phyloP scores from a whole-genome alignment of 2,329 filamentous ascomycete species.

The Xylaria digitata region DNA sequence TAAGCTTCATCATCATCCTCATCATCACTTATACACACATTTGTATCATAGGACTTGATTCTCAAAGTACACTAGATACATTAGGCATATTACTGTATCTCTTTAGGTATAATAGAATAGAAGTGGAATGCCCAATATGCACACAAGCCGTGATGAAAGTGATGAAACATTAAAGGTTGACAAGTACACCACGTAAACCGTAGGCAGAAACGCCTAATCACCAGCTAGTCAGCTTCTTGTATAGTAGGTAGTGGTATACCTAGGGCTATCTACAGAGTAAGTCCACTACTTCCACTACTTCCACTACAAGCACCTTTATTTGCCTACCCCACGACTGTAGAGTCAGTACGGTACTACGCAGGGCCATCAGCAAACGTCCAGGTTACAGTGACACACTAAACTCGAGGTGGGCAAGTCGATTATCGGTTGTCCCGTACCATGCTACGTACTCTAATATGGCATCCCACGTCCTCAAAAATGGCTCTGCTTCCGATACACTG shows the following conservation, averaged over 20 bases:
- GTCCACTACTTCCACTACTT: too few species aligned
- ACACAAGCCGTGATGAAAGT: too few species aligned
- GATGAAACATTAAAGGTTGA: too few species aligned
- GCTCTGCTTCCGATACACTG: not conserved
- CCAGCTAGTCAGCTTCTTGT: not conserved
- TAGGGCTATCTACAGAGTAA: too few species aligned
- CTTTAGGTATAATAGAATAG: too few species aligned
- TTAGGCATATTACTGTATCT: too few species aligned
- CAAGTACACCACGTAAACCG: too few species aligned
- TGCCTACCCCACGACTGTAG: too few species aligned
- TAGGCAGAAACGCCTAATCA: not conserved
- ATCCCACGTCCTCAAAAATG: not conserved
- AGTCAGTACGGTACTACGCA: not conserved
- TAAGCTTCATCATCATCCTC: not conserved
- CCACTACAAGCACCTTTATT: too few species aligned
- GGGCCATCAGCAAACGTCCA: not conserved
- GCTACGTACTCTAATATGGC: not conserved
- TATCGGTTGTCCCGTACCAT: conserved; percentile 10
- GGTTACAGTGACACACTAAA: not conserved
- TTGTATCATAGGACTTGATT: not conserved
- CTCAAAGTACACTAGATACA: not conserved
- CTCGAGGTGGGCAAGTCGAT: not conserved
- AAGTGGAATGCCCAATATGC: too few species aligned
- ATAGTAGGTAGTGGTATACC: too few species aligned
- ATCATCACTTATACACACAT: not conserved